These are phyloP conservation scores for Camellia sinensis DNA, from an alignment of 148 eudicot genomes.

Conservation along the genomic window DNA sequence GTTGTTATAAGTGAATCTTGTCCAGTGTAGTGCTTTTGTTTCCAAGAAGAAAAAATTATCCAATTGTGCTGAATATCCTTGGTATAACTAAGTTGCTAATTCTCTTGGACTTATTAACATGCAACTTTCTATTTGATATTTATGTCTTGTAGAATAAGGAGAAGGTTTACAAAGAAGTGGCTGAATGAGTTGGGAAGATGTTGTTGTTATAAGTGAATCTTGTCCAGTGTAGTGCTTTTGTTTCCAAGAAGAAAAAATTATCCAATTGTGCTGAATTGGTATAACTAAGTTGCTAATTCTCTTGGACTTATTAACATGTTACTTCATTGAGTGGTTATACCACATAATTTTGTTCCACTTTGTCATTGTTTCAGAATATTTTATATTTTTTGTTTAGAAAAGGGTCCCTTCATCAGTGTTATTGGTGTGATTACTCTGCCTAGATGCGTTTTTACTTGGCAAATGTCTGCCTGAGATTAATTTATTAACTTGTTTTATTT, in stretches of 20 bases:
- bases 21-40: background rate
- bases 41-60: background rate
- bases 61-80: background rate
- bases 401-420: background rate
- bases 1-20: background rate
- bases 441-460: background rate
- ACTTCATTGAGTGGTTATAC: too few relatives aligned
- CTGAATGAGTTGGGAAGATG: background rate
- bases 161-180: background rate
- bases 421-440: background rate
- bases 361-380: background rate
- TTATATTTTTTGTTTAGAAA: too few relatives aligned
- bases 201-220: background rate
- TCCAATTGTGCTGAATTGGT: background rate
- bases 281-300: background rate
- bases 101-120: background rate
- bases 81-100: background rate
- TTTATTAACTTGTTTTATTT: slow-evolving; percentile 1
- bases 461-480: background rate
- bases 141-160: background rate
- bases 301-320: too few relatives aligned
- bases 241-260: background rate
- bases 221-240: background rate
- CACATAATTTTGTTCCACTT: too few relatives aligned
- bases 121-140: background rate